These are phyloP conservation scores for Opeltia flavorubescens DNA, from an alignment of 495 filamentous ascomycete species.

Conservation along the genomic window DNA sequence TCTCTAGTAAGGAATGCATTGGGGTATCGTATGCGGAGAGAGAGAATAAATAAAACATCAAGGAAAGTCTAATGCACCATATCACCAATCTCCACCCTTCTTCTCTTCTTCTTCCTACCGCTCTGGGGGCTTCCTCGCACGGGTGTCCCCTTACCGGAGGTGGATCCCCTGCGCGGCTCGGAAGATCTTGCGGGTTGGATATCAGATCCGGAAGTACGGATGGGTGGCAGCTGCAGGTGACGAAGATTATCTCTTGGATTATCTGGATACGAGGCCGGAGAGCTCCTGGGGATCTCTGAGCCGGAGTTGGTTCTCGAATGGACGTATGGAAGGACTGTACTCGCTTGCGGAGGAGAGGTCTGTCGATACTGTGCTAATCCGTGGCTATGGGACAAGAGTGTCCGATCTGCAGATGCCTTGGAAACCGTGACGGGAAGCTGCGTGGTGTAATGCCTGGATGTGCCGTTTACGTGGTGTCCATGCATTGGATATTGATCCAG, in stretches of 20 bases:
- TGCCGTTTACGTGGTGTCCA: conserved; percentile 1
- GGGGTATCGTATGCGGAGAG: not conserved
- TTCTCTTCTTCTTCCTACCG: conserved; percentile 17
- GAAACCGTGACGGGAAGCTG: not conserved
- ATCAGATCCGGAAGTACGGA: conserved; percentile 8
- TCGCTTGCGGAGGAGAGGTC: conserved; percentile 11
- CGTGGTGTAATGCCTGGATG: not conserved
- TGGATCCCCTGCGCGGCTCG: conserved; percentile 6
- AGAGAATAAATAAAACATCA: no score
- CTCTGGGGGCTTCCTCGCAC: conserved; percentile 14
- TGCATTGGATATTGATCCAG: conserved; percentile 7
- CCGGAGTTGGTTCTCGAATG: conserved; percentile 10
- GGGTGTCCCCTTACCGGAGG: conserved; percentile 4
- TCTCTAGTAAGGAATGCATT: not conserved
- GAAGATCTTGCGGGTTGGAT: not conserved
- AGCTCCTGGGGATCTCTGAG: conserved; percentile 12
- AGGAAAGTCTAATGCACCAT: conserved; percentile 10
- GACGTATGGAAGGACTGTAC: conserved; percentile 9
- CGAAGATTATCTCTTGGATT: conserved; percentile 11
- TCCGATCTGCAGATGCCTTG: conserved; percentile 5
- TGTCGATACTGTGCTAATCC: conserved; percentile 12
- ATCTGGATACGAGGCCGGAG: conserved; percentile 1
- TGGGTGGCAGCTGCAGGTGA: conserved; percentile 17
- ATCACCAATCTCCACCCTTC: conserved; percentile 16
- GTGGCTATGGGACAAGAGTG: conserved; percentile 11